phyloP scores from a whole-genome alignment of 495 filamentous ascomycete genomes.

The Neurospora sp. region DNA sequence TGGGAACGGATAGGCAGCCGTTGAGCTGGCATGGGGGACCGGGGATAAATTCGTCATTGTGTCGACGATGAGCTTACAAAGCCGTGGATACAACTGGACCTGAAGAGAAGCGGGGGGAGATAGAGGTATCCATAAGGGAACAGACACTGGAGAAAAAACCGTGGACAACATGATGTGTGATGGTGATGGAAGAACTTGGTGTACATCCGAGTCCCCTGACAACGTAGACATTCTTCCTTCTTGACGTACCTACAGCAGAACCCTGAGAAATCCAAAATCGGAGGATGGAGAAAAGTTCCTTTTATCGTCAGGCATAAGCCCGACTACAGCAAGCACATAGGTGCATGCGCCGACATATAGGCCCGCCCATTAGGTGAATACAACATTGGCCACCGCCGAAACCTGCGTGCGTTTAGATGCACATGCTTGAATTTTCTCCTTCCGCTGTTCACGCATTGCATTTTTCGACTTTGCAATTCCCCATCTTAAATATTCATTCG shows the following conservation, averaged over 20 bases:
- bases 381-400: not conserved
- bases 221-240: not conserved
- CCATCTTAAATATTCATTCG: not conserved
- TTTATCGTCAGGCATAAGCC: not conserved
- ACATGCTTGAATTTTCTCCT: not conserved
- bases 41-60: no score
- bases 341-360: not conserved
- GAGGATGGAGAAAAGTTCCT: not conserved
- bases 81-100: no score
- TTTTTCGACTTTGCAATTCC: not conserved
- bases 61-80: no score
- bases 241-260: not conserved
- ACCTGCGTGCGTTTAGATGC: not conserved
- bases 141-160: not conserved
- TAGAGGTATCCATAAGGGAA: no score
- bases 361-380: not conserved
- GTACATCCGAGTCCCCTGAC: not conserved
- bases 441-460: not conserved
- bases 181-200: rapidly evolving
- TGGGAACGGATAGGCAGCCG: no score
- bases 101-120: no score
- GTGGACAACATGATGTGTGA: not conserved
- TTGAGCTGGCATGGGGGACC: no score
- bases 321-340: not conserved
- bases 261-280: not conserved